Conservation (phyloP, 352 stramenopile genomes). For the Poterioochromonas sp. region DNA sequence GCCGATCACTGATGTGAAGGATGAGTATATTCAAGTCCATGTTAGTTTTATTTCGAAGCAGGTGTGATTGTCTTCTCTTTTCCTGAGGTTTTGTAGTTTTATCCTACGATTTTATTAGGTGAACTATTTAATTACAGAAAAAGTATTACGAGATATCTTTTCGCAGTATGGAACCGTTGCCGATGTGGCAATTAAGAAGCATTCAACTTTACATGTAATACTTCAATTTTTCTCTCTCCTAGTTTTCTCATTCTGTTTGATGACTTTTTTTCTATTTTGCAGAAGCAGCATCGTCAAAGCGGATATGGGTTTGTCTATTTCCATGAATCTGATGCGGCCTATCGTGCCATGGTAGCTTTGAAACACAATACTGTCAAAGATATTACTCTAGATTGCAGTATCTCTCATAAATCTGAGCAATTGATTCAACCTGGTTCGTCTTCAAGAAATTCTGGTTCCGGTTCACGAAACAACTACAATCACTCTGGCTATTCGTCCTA, state of each 20-base stretch:
- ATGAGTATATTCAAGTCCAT: not conserved
- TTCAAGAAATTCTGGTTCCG: too few species aligned
- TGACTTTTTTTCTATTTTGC: not conserved
- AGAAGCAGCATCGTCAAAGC: not conserved
- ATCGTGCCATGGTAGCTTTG: slow-evolving; percentile 1
- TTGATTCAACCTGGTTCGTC: too few species aligned
- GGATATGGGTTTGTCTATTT: slow-evolving; percentile 13
- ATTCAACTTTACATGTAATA: not conserved
- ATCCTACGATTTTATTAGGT: too few species aligned
- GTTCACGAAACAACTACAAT: too few species aligned
- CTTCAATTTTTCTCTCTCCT: not conserved
- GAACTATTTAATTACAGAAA: not conserved
- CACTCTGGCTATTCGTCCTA: too few species aligned
- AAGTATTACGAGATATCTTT: slow-evolving; percentile 6
- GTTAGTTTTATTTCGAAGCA: slow-evolving; percentile 25
- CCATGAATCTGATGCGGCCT: not conserved
- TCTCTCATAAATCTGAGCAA: slow-evolving; percentile 3
- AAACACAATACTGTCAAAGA: not conserved
- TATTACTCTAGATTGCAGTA: slow-evolving; percentile 1
- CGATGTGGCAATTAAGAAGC: slow-evolving; percentile 17
- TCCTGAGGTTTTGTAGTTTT: too few species aligned
- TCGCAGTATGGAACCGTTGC: not conserved
- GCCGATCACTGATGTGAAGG: not conserved
- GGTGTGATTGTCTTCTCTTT: too few species aligned
- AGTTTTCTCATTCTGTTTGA: not conserved